Conservation (phyloP, 495 filamentous ascomycete genomes). For the Aspergillus affinis region DNA sequence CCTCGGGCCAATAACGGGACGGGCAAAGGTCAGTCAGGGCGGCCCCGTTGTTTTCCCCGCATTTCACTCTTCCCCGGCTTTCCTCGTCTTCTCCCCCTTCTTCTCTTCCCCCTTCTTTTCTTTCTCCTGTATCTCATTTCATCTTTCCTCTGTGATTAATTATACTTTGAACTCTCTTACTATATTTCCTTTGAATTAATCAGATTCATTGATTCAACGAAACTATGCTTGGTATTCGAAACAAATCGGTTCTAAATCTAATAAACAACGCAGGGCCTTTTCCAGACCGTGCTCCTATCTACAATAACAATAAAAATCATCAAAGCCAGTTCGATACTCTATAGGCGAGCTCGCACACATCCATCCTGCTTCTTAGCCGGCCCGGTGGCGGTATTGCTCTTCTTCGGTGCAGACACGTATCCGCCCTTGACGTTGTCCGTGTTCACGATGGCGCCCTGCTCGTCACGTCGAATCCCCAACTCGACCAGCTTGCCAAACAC, state of each 20-base stretch:
- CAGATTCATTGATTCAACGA: neutral
- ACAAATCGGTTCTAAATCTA: neutral
- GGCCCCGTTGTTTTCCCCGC: slow-evolving; percentile 19
- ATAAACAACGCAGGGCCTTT: neutral
- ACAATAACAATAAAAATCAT: neutral
- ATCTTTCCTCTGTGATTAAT: neutral
- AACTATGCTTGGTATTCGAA: neutral
- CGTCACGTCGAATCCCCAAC: slow-evolving; percentile 57
- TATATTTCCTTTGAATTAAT: no score
- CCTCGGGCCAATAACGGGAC: slow-evolving; percentile 4
- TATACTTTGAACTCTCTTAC: no score
- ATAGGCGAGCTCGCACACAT: slow-evolving; percentile 4
- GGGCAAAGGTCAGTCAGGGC: neutral
- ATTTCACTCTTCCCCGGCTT: slow-evolving; percentile 18
- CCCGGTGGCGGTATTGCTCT: slow-evolving; percentile 47
- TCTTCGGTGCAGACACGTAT: slow-evolving; percentile 60
- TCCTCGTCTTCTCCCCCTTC: slow-evolving; percentile 7
- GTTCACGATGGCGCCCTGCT: slow-evolving; percentile 47
- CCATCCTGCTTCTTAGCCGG: slow-evolving; percentile 18
- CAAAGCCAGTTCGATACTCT: neutral
- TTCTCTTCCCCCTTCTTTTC: slow-evolving; percentile 2
- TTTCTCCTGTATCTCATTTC: neutral
- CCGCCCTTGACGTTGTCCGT: slow-evolving; percentile 53
- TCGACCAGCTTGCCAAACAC: slow-evolving; percentile 64
- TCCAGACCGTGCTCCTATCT: neutral